Evolutionary conservation across 2,329 filamentous ascomycete genomes (phyloP).

Genomic region (Aureobasidium leucospermi): DNA sequence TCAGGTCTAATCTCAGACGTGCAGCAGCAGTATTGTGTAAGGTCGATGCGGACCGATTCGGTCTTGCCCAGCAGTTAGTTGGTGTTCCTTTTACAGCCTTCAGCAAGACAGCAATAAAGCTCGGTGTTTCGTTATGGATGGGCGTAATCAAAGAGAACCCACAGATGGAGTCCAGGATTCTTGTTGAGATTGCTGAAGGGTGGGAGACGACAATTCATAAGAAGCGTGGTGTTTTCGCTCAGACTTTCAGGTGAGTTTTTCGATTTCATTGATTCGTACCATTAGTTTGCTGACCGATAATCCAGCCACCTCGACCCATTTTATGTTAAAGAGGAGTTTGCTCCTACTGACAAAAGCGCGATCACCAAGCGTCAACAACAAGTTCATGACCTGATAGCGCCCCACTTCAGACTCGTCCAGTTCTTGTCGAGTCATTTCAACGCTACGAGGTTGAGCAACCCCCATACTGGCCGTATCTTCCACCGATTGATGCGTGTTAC

Average conservation of each 20-base stretch:
- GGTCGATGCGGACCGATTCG: slow-evolving; percentile 64
- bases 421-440: slow-evolving; percentile 95
- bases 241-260: slow-evolving; percentile 53
- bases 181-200: slow-evolving; percentile 80
- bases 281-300: background rate
- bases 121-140: slow-evolving; percentile 92
- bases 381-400: slow-evolving; percentile 75
- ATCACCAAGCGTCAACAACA: slow-evolving; percentile 69
- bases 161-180: slow-evolving; percentile 72
- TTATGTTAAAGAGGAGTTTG: slow-evolving; percentile 83
- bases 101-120: slow-evolving; percentile 88
- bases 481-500: slow-evolving; percentile 73
- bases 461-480: slow-evolving; percentile 75
- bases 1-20: slow-evolving; percentile 73
- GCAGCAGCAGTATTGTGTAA: slow-evolving; percentile 83
- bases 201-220: slow-evolving; percentile 81
- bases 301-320: slow-evolving; percentile 70
- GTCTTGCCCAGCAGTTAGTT: slow-evolving; percentile 80
- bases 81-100: slow-evolving; percentile 89
- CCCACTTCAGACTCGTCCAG: slow-evolving; percentile 77
- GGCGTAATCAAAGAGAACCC: slow-evolving; percentile 96
- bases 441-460: slow-evolving; percentile 76
- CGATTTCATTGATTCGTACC: background rate
- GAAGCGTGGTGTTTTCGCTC: slow-evolving; percentile 73
- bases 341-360: slow-evolving; percentile 73